A percentile compares a stretch with the other conserved stretches of the same genome.
Conservation (phyloP, 139 green algal genomes). For the Chlorella vulgaris region DNA sequence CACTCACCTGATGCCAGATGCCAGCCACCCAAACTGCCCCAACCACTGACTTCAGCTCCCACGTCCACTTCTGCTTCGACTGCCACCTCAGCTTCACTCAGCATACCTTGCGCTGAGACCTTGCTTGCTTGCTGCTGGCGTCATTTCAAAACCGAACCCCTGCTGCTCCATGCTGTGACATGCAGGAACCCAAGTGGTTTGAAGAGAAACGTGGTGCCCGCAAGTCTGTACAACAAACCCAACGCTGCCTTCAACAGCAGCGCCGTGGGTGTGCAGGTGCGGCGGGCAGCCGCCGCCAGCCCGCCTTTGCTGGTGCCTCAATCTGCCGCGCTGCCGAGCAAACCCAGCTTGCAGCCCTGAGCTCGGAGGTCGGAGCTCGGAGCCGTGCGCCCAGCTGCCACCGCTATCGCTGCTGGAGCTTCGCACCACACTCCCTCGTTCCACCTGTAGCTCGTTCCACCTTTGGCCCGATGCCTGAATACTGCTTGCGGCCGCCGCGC, state of each 20-base stretch:
- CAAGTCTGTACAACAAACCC: neutral
- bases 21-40: too few species aligned
- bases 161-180: neutral
- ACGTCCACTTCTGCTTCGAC: neutral
- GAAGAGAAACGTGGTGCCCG: constrained; percentile 13
- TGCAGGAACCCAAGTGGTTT: neutral
- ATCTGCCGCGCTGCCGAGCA: too few species aligned
- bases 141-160: too few species aligned
- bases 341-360: too few species aligned
- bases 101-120: neutral
- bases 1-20: too few species aligned
- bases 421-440: too few species aligned
- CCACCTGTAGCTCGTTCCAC: too few species aligned
- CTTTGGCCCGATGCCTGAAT: too few species aligned
- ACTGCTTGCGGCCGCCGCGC: constrained; percentile 42
- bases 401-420: too few species aligned
- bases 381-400: too few species aligned
- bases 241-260: neutral
- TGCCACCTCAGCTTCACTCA: neutral
- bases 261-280: constrained; percentile 8
- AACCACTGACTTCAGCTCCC: neutral
- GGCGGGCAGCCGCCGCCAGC: neutral
- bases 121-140: neutral
- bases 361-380: too few species aligned
- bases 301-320: neutral